These are phyloP conservation scores for Leucaena leucocephala DNA, from an alignment of 306 rosid species.

Conservation along the genomic window DNA sequence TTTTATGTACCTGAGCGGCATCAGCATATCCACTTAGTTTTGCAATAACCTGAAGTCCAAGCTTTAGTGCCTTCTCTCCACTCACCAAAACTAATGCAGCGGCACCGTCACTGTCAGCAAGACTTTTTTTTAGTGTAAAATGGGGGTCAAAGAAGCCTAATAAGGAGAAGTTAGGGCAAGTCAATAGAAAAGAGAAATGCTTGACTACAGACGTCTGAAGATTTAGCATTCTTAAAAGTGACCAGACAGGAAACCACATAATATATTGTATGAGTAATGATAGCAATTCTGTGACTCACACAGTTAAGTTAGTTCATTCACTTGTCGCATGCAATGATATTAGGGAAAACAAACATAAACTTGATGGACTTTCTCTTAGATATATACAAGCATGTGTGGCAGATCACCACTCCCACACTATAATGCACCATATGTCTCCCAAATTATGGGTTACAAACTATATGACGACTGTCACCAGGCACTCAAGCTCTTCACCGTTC, in stretches of 20 bases:
- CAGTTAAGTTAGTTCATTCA: constrained; percentile 1
- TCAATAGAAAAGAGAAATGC: constrained; percentile 6
- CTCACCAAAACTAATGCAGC: constrained; percentile 97
- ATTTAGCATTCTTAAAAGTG: constrained; percentile 15
- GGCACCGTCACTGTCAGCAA: constrained; percentile 84
- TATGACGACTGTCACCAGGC: constrained; percentile 2
- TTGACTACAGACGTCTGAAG: constrained; percentile 30
- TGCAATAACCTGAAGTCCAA: constrained; percentile 90
- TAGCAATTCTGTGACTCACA: constrained; percentile 25
- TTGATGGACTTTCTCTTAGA: constrained; percentile 5
- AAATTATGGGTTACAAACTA: neutral
- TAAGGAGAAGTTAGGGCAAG: constrained; percentile 14
- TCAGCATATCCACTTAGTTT: constrained; percentile 92
- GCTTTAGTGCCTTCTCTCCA: constrained; percentile 84
- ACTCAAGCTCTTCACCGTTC: constrained; percentile 12
- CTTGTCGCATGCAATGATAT: constrained; percentile 7
- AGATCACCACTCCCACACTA: constrained; percentile 7
- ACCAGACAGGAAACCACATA: constrained; percentile 12
- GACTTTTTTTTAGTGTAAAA: constrained; percentile 29
- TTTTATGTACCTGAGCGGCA: constrained; percentile 85
- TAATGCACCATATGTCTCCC: neutral
- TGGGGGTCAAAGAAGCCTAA: constrained; percentile 30
- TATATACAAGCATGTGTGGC: constrained; percentile 9
- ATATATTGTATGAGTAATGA: constrained; percentile 8
- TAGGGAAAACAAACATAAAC: constrained; percentile 19